Evolutionary conservation across 805 yeast species (phyloP), one percentile per base, ranked within the genome.

Genomic region (Metschnikowia bowlesiae): DNA sequence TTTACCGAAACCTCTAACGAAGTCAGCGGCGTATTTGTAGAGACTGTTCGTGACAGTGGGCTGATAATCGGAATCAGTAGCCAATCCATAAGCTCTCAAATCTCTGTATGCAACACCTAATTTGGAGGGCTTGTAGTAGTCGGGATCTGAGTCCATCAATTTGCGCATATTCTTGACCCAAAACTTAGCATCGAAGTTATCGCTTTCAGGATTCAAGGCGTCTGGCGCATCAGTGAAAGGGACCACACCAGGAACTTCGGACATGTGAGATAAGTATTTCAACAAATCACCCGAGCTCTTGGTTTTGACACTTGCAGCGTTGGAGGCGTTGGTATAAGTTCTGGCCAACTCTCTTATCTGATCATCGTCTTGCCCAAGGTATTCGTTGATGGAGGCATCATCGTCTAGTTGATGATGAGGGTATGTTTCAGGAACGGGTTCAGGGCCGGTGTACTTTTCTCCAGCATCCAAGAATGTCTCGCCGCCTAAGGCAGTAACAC

Each of bases 141-240:
- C 87, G 0, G 81, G 80, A 57, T 85, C 86, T 2, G 75, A 61
- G 34, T 73, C 74, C 55, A 68, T 64, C 51, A 84, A 60, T 53
- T 79, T 80, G 52, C 83, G 71, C 68, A 83, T 64, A 58, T 84
- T 84, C 60, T 81, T 81, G 49, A 84, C 82, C 90, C 90, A 84
- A 49, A 76, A 79, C 59, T 76, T 79, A 47, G 86, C 74, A 56
- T 78, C 76, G 62, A 84, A 84, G 6, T 75, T 61, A n/a, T 79
- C 84, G 46, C 79, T 71, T 22, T 72, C 69, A 1, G 90, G 90
- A 60, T 85, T 81, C 57, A 85, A 69, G 46, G 52, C 37, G 8
- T 51, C 60, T 8, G 50, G 52, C 4, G 48, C 55, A 36, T 54
- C 57, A 11, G 32, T 29, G 16, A 41, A 58, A n/a, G 61, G 61